Conservation (phyloP, 2,329 filamentous ascomycete species). For the Coccinonectria pachysandricola region DNA sequence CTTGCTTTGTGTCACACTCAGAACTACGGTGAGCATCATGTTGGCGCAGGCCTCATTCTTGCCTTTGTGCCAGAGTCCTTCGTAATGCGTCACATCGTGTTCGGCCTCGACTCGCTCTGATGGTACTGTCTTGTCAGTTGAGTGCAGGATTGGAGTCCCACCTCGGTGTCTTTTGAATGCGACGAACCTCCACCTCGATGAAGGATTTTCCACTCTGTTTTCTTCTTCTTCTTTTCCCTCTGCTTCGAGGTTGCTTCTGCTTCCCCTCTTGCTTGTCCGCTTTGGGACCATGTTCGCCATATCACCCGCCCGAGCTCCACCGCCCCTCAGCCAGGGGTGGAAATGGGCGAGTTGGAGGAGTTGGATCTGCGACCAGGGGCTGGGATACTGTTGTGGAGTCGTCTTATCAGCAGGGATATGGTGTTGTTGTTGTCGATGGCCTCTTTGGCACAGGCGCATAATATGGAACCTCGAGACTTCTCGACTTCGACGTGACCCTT, state of each 20-base stretch:
- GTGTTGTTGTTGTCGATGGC: no score
- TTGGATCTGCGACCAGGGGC: constrained; percentile 20
- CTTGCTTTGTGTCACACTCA: no score
- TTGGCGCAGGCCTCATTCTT: no score
- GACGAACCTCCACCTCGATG: constrained; percentile 18
- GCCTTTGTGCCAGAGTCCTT: constrained; percentile 11
- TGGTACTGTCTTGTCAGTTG: no score
- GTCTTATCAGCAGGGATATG: no score
- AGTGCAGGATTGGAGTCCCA: no score
- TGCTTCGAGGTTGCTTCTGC: constrained; percentile 1
- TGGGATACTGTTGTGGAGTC: constrained; percentile 8
- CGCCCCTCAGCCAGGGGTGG: constrained; percentile 6
- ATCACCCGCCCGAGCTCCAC: constrained; percentile 7
- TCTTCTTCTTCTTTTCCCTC: constrained; percentile 6
- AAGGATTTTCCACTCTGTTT: constrained; percentile 11
- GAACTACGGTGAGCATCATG: no score
- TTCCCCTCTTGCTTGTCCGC: constrained; percentile 7
- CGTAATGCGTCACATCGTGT: constrained; percentile 17
- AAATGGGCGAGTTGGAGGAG: constrained; percentile 12
- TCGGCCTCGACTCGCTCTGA: constrained; percentile 11
- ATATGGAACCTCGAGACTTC: no score
- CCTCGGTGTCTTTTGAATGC: constrained; percentile 17
- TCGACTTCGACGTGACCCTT: no score
- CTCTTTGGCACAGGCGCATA: no score
- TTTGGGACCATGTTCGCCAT: constrained; percentile 8